Conservation (phyloP, 129 eudicot species). For the Ambrosia trifida region DNA sequence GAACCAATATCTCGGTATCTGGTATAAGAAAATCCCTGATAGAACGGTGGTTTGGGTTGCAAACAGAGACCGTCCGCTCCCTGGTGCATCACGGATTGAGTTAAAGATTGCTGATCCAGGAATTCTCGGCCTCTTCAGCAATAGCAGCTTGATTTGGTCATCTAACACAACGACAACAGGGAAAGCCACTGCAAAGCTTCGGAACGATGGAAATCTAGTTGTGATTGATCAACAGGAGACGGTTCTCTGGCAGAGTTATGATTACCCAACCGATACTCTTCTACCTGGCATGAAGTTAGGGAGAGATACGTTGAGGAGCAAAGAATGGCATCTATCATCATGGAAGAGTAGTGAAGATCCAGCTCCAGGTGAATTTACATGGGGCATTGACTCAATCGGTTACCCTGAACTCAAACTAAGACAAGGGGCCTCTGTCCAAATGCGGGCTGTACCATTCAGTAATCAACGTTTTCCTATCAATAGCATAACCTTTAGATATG, state of each 20-base stretch:
- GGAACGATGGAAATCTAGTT: slow-evolving; percentile 21
- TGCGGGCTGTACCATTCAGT: too few species aligned
- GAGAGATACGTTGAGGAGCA: slow-evolving; percentile 4
- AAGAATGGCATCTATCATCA: slow-evolving; percentile 24
- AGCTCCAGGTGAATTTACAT: slow-evolving; percentile 9
- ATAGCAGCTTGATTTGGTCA: slow-evolving; percentile 21
- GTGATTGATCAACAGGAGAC: not conserved
- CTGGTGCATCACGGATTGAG: not conserved
- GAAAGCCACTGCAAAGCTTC: slow-evolving; percentile 18
- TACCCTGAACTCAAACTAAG: slow-evolving; percentile 30
- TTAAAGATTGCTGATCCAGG: slow-evolving; percentile 10
- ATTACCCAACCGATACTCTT: slow-evolving; percentile 31
- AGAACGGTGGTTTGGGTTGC: slow-evolving; percentile 35
- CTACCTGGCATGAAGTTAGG: slow-evolving; percentile 30
- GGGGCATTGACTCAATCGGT: not conserved
- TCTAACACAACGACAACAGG: slow-evolving; percentile 19
- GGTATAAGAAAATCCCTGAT: slow-evolving; percentile 24
- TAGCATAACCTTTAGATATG: not conserved
- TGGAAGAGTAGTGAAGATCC: slow-evolving; percentile 30
- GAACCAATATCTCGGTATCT: slow-evolving; percentile 26
- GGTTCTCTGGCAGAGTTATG: slow-evolving; percentile 25
- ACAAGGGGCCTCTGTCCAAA: too few species aligned
- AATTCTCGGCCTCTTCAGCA: slow-evolving; percentile 11
- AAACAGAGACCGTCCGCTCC: slow-evolving; percentile 9
- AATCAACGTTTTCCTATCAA: too few species aligned